Evolutionary conservation across 257 asterid species (phyloP), one percentile per base, ranked within the genome.

Genomic region (Solanum dulcamara): DNA sequence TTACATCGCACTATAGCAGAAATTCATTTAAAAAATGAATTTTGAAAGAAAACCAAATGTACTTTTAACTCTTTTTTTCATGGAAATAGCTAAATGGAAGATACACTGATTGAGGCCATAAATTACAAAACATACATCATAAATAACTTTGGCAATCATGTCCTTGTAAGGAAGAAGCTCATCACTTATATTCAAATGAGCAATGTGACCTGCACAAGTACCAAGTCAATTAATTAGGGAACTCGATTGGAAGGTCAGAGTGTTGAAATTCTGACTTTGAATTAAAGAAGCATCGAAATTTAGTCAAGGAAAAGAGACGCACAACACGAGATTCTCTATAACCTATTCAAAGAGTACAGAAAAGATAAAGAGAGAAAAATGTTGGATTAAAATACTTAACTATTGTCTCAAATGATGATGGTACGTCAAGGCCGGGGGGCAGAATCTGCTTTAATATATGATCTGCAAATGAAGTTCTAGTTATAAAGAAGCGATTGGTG

Each of bases 361-460:
- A 66, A 64, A 75, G 26, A 64, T 53, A 57, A 32, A 51, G 42
- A 48, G 68, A 11, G 62, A 50, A 24, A 57, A 60, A 62, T 57
- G 75, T 38, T 71, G 72, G 51, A 81, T 84, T 83, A 86, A 88
- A 85, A 86, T 87, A 96, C 99, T 94, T 94, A 96, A 93, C 99
- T 92, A 96, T 92, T 86, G 98, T 95, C 91, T 95, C 99, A 87
- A 96, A 96, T 42, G 98, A 96, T n/a, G 99, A 94, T 22, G 98
- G 99, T 50, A 94, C 92, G 81, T 94, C 98, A 77, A 95, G 51
- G 83, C 96, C 97, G 84, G 92, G 79, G 28, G 98, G 99, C 83
- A 95, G 91, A 90, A 96, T 92, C 94, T 94, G 96, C 95, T 92
- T 96, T 87, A 96, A 80, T 85, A 95, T 91, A 87, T 95, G 94